A percentile compares a stretch with the other conserved stretches of the same genome.
phyloP scores from a whole-genome alignment of 169 alveolate species.

The Cryptosporidium viatorum region DNA sequence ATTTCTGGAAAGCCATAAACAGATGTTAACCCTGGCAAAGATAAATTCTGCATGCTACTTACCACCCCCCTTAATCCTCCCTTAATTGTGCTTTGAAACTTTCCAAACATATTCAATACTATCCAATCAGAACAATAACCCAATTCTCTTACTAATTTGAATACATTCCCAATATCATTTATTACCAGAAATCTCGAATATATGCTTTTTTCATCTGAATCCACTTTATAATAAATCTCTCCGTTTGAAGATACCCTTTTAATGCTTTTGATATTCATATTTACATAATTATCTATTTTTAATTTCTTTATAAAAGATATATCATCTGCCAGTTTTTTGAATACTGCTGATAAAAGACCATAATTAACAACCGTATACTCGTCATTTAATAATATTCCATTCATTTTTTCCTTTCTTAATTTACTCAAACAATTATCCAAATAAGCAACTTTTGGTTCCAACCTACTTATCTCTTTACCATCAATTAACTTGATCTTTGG shows the following conservation, averaged over 20 bases:
- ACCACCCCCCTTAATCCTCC: slow-evolving; percentile 12
- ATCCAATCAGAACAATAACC: slow-evolving; percentile 43
- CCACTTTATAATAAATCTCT: slow-evolving; percentile 10
- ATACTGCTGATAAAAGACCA: slow-evolving; percentile 4
- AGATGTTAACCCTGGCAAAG: not conserved
- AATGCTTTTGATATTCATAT: not conserved
- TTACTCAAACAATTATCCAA: not conserved
- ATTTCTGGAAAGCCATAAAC: slow-evolving; percentile 9
- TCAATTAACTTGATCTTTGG: slow-evolving; percentile 31
- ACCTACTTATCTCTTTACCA: not conserved
- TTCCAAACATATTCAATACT: slow-evolving; percentile 9
- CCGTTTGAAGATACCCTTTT: slow-evolving; percentile 33
- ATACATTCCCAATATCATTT: slow-evolving; percentile 6
- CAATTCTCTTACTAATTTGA: not conserved
- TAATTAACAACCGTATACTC: slow-evolving; percentile 20
- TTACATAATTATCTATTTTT: not conserved
- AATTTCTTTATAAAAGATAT: not conserved
- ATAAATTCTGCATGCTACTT: not conserved
- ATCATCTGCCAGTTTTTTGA: not conserved
- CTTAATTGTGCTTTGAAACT: not conserved
- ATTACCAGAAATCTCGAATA: slow-evolving; percentile 27
- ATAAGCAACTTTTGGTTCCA: slow-evolving; percentile 42
- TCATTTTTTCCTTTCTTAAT: slow-evolving; percentile 13
- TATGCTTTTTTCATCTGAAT: not conserved
- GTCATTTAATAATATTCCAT: not conserved